Percentiles rank a stretch among this genome's conserved stretches.
These are phyloP conservation scores for Penicillium sp. DNA, from an alignment of 2,329 filamentous ascomycete species.

Conservation along the genomic window DNA sequence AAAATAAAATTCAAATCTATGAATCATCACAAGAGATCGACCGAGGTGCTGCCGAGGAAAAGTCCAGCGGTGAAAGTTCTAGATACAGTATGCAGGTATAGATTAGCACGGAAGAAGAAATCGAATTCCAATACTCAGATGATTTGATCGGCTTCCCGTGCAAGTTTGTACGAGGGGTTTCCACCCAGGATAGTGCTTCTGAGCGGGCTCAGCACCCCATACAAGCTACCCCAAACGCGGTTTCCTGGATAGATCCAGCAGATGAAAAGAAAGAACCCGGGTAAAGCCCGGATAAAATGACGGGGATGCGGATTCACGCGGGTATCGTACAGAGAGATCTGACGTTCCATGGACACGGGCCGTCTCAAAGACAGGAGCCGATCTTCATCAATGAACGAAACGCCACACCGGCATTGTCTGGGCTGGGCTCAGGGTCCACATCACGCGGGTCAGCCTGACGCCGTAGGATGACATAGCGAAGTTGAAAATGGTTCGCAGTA, in stretches of 20 bases:
- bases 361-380: slow-evolving; percentile 8
- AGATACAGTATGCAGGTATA: not conserved
- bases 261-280: not conserved
- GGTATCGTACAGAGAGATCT: slow-evolving; percentile 15
- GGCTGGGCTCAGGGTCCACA: not conserved
- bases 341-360: slow-evolving; percentile 12
- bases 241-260: too few relatives aligned
- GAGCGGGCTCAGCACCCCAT: not conserved
- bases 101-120: not conserved
- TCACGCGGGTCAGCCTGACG: not conserved
- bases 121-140: not conserved
- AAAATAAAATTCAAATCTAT: not conserved
- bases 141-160: not conserved
- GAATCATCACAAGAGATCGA: not conserved
- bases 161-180: not conserved
- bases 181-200: not conserved
- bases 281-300: not conserved
- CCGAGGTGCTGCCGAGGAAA: not conserved
- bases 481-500: slow-evolving; percentile 1
- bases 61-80: not conserved
- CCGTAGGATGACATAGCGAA: not conserved
- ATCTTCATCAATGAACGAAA: not conserved
- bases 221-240: not conserved
- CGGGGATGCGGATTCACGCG: slow-evolving; percentile 12
- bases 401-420: slow-evolving; percentile 6